Conservation (phyloP, 2,329 filamentous ascomycete species). For the Ceratocystis harringtonii region DNA sequence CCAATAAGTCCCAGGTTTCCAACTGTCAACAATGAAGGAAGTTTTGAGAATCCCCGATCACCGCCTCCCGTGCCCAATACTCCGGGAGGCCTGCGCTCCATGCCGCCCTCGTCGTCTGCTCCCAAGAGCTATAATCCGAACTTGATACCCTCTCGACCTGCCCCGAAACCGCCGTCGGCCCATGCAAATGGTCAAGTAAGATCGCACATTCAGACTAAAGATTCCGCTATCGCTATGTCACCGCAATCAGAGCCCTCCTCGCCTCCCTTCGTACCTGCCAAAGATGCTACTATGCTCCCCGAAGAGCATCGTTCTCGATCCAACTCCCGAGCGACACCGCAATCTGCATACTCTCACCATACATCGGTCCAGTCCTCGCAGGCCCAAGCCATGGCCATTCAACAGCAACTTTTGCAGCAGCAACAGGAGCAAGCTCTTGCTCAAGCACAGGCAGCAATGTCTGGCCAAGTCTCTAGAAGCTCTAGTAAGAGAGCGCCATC, state of each 20-base stretch:
- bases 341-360: conserved; percentile 32
- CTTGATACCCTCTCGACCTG: conserved; percentile 66
- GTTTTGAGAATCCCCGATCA: conserved; percentile 91
- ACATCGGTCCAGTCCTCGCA: conserved; percentile 20
- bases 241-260: conserved; percentile 42
- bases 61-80: conserved; percentile 65
- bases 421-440: conserved; percentile 77
- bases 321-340: conserved; percentile 44
- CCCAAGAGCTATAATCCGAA: conserved; percentile 35
- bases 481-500: conserved; percentile 55
- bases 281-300: conserved; percentile 45
- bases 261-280: conserved; percentile 32
- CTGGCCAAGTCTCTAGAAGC: conserved; percentile 53
- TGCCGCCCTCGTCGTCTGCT: conserved; percentile 21
- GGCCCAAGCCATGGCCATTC: conserved; percentile 35
- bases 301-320: conserved; percentile 55
- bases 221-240: conserved; percentile 48
- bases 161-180: conserved; percentile 64
- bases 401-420: conserved; percentile 46
- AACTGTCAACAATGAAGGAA: conserved; percentile 69
- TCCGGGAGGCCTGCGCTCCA: conserved; percentile 26
- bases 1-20: conserved; percentile 78
- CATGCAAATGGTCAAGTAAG: conserved; percentile 36
- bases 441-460: conserved; percentile 63
- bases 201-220: conserved; percentile 41